Percentiles rank a stretch among this genome's conserved stretches.
Evolutionary conservation across 495 filamentous ascomycete genomes (phyloP).

Genomic region (Polyplosphaeria fusca): DNA sequence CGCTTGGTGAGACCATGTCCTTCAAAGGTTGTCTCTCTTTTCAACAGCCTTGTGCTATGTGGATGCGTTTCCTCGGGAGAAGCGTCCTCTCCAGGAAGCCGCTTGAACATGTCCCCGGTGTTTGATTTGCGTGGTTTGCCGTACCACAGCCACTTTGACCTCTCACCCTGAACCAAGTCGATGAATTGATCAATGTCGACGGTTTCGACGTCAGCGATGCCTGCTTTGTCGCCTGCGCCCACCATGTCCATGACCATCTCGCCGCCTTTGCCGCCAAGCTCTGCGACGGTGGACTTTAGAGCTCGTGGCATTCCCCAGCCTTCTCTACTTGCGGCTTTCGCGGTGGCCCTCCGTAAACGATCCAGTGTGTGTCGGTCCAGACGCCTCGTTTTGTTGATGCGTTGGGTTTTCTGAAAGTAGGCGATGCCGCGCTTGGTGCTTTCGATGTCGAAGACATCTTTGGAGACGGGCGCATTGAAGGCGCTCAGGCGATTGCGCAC

Average conservation of each 20-base stretch:
- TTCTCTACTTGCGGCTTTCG: conserved; percentile 81
- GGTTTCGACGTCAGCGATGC: conserved; percentile 89
- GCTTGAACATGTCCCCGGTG: conserved; percentile 49
- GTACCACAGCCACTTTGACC: conserved; percentile 89
- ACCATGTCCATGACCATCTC: conserved; percentile 94
- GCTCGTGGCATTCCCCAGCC: conserved; percentile 80
- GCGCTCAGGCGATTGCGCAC: conserved; percentile 82
- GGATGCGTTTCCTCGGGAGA: conserved; percentile 43
- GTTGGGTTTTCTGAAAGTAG: conserved; percentile 85
- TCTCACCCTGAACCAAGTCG: conserved; percentile 69
- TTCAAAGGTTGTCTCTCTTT: conserved; percentile 48
- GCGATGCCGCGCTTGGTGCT: conserved; percentile 77
- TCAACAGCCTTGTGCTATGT: conserved; percentile 30
- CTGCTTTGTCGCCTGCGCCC: conserved; percentile 78
- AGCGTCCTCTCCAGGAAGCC: conserved; percentile 51
- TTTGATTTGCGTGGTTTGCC: conserved; percentile 71
- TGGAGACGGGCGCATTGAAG: conserved; percentile 77
- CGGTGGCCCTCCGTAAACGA: conserved; percentile 73
- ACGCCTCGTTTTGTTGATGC: conserved; percentile 69
- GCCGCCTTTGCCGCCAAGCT: conserved; percentile 90
- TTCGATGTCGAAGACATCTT: conserved; percentile 87
- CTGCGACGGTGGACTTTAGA: conserved; percentile 91
- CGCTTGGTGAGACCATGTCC: conserved; percentile 47
- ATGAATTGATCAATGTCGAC: conserved; percentile 82
- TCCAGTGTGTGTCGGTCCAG: conserved; percentile 81